Base-by-base conservation (phyloP, 805 yeast genomes). In the Ogataea methanolica region DNA sequence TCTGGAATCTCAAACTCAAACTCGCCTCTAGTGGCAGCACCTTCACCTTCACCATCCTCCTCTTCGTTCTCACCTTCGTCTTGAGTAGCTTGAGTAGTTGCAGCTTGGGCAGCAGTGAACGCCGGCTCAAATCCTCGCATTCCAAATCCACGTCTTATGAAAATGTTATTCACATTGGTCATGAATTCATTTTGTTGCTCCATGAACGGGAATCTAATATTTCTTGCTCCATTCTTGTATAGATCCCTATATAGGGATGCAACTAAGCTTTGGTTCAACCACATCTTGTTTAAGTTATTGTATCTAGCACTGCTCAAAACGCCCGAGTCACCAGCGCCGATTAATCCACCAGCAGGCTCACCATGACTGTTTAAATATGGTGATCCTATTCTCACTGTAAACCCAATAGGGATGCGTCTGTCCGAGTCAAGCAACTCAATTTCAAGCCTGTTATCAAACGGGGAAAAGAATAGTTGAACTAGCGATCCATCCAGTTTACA, bases 321-420 rank as follows among this genome's bases (percentile, higher is more conserved):
- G 0, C 88, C 88, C 33, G 72, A 57, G 46, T 74, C 78, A 41
- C 82, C 85, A 16, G 79, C 76, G 14, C 75, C 74, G 50, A 73
- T 68, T 3, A 81, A 72, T 17, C 76, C 75, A 9, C 71, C 69
- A 33, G 85, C 85, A 3, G 83, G 76, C 61, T 87, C 94, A 21
- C 95, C 95, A 63, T 85, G 90, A 5, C 72, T 70, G 46, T 88
- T 85, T 59, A 87, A 66, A 59, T 85, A 87, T 14, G 92, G 94
- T 0, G 88, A 46, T 77, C 77, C 52, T 78, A 71, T 67, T 21
- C 61, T 65, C 46, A 47, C 64, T 49, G 42, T 48, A 36, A 33
- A 17, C 11, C 42, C 21, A 59, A 16, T 33, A 15, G 41, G 4
- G 17, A 33, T 22, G 33, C 31, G n/a, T 22, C 41, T 15, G 6